Conservation (phyloP, 129 eudicot species). For the Flaveria ramosissima region DNA sequence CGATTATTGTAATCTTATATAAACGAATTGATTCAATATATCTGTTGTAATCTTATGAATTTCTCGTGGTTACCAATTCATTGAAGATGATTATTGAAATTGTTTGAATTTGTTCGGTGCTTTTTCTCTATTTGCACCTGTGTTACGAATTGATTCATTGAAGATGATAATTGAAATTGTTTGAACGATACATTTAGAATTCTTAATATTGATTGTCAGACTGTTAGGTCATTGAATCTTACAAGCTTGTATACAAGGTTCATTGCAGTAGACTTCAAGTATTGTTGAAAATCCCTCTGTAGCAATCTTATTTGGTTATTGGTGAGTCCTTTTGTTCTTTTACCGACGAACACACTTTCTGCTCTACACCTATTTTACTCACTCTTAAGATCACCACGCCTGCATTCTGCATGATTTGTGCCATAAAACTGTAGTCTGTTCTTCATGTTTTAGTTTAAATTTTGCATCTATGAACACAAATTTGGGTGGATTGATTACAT, state of each 20-base stretch:
- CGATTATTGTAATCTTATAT: too few species aligned
- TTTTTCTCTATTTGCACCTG: too few species aligned
- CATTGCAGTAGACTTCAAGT: not conserved
- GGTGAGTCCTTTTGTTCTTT: not conserved
- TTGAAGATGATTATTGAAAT: too few species aligned
- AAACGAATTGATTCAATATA: slow-evolving; percentile 6
- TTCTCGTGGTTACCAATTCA: too few species aligned
- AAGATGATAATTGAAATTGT: not conserved
- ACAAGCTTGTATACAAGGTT: not conserved
- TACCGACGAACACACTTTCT: too few species aligned
- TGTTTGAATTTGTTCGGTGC: too few species aligned
- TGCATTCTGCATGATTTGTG: not conserved
- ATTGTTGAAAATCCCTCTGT: not conserved
- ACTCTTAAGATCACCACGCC: too few species aligned
- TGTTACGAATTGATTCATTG: not conserved
- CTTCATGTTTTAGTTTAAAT: not conserved
- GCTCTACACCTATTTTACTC: too few species aligned
- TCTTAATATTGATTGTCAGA: not conserved
- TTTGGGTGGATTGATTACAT: not conserved
- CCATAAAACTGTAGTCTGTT: not conserved
- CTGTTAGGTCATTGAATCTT: not conserved
- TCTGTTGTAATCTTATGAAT: slow-evolving; percentile 8
- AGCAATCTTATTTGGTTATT: not conserved
- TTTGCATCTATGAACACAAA: not conserved
- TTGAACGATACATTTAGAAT: not conserved